phyloP scores from a whole-genome alignment of 164 flowering plant species.

The Aristolochia fimbriata region DNA sequence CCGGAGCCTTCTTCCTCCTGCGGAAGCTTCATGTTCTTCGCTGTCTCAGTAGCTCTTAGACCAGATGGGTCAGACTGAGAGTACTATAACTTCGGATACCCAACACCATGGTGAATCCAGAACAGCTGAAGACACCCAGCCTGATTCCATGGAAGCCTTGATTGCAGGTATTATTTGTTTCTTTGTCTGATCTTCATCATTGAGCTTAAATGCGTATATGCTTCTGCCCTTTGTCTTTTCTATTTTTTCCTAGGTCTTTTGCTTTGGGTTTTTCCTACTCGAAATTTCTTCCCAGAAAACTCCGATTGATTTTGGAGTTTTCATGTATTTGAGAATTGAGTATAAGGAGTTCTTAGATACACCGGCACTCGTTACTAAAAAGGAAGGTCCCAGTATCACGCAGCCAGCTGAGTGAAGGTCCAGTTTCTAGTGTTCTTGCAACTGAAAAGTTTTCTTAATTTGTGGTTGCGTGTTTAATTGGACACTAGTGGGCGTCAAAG shows the following conservation, averaged over 20 bases:
- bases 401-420: too few relatives aligned
- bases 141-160: slow-evolving; percentile 10
- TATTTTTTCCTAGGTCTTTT: neutral
- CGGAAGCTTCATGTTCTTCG: too few relatives aligned
- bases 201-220: neutral
- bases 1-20: too few relatives aligned
- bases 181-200: neutral
- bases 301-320: neutral
- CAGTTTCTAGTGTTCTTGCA: too few relatives aligned
- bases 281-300: neutral
- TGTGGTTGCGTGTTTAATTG: too few relatives aligned
- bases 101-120: neutral
- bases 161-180: slow-evolving; percentile 7
- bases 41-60: neutral
- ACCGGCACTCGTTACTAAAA: too few relatives aligned
- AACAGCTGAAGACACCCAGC: neutral
- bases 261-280: neutral
- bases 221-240: neutral
- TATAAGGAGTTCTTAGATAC: neutral
- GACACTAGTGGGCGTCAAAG: too few relatives aligned
- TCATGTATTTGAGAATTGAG: neutral
- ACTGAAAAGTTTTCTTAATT: too few relatives aligned
- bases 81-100: slow-evolving; percentile 2
- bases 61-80: slow-evolving; percentile 13
- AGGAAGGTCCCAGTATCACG: too few relatives aligned